Conservation (phyloP, 2,329 filamentous ascomycete species). For the Botrytis byssoidea region DNA sequence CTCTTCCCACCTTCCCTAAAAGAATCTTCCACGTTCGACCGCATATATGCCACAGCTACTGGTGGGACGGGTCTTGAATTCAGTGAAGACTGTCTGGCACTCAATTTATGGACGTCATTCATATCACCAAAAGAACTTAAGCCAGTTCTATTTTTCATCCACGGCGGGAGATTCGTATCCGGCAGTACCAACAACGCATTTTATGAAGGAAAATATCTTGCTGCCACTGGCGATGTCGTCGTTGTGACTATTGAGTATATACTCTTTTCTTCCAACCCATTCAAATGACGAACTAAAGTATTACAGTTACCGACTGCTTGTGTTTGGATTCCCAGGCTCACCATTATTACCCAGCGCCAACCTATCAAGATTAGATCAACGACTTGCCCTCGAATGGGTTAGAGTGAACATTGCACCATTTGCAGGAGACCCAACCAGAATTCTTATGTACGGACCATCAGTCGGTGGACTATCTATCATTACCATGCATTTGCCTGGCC, state of each 20-base stretch:
- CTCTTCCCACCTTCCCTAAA: not conserved
- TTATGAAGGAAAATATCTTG: constrained; percentile 14
- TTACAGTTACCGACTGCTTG: constrained; percentile 10
- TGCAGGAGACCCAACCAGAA: constrained; percentile 18
- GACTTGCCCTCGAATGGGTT: constrained; percentile 15
- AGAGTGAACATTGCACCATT: constrained; percentile 33
- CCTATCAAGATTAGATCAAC: constrained; percentile 1
- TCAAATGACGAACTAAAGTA: not conserved
- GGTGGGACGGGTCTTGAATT: not conserved
- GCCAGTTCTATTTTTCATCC: constrained; percentile 47
- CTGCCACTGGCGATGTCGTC: not conserved
- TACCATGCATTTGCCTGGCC: constrained; percentile 16
- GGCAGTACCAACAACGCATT: constrained; percentile 41
- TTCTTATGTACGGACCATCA: constrained; percentile 40
- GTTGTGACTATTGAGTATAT: constrained; percentile 13
- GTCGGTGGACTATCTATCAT: constrained; percentile 40
- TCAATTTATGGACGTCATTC: constrained; percentile 43
- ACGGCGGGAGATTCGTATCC: constrained; percentile 44
- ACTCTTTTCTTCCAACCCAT: not conserved
- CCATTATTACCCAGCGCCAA: constrained; percentile 37
- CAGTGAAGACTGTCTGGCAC: constrained; percentile 42
- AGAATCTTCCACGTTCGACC: constrained; percentile 3
- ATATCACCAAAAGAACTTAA: constrained; percentile 39
- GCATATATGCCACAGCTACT: constrained; percentile 6
- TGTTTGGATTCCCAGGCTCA: constrained; percentile 35